A percentile compares a stretch with the other conserved stretches of the same genome.
Evolutionary conservation across 1,284 basidiomycete genomes (phyloP).

Genomic region (Tremellales sp.): DNA sequence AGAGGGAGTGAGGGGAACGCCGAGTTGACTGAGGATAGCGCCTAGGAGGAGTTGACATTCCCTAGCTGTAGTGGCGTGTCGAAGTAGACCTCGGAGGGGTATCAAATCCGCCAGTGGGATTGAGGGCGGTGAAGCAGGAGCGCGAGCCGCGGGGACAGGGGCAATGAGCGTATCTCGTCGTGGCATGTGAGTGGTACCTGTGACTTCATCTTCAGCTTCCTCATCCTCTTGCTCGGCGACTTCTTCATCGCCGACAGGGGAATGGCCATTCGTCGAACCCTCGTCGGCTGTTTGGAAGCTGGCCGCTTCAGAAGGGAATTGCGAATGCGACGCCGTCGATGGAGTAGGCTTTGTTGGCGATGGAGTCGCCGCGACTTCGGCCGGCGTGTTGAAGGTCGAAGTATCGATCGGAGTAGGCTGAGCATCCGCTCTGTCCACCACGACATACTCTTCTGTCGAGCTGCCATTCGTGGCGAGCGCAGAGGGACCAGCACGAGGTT

Average conservation of each 20-base stretch:
- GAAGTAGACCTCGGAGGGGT: constrained; percentile 66
- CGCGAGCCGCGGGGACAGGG: neutral
- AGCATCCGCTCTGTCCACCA: neutral
- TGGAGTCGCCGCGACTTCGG: neutral
- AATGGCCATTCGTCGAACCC: too few relatives aligned
- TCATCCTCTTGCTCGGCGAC: neutral
- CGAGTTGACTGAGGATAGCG: constrained; percentile 67
- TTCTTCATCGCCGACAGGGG: too few relatives aligned
- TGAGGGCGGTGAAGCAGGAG: constrained; percentile 4
- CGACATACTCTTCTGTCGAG: neutral
- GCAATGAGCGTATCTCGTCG: neutral
- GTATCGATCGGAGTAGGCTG: neutral
- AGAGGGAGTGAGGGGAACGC: constrained; percentile 38
- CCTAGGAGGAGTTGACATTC: constrained; percentile 80
- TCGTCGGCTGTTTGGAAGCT: constrained; percentile 20
- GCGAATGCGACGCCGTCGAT: neutral
- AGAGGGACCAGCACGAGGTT: neutral
- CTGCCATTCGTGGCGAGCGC: too few relatives aligned
- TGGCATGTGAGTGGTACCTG: neutral
- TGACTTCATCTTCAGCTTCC: neutral
- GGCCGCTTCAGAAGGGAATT: constrained; percentile 2
- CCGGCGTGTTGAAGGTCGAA: neutral
- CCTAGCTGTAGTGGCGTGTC: constrained; percentile 65
- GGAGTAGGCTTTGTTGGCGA: neutral
- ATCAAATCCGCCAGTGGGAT: constrained; percentile 49